Percentiles rank a stretch among this genome's conserved stretches.
phyloP scores from a whole-genome alignment of 352 stramenopile species.

The Phytophthora tentaculata region DNA sequence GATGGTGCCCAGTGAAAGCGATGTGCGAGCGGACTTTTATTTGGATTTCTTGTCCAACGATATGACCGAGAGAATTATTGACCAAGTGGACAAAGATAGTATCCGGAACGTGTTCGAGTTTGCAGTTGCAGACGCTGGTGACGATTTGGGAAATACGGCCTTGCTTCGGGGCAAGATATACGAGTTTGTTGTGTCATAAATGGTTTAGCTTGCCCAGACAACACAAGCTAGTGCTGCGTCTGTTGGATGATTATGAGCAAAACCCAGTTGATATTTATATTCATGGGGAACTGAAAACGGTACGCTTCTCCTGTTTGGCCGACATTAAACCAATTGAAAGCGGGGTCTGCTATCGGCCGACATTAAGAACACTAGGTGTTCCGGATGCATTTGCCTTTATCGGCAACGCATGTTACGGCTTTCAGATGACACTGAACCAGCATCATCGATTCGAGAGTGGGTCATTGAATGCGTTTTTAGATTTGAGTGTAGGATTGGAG shows the following conservation, averaged over 20 bases:
- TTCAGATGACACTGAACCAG: slow-evolving; percentile 22
- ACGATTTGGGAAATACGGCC: slow-evolving; percentile 18
- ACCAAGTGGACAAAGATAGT: slow-evolving; percentile 7
- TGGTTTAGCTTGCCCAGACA: slow-evolving; percentile 17
- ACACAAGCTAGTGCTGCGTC: slow-evolving; percentile 4
- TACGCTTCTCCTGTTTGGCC: slow-evolving; percentile 4
- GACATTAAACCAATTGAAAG: slow-evolving; percentile 6
- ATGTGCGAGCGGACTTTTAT: slow-evolving; percentile 6
- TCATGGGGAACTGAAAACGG: slow-evolving; percentile 11
- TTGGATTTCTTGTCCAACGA: slow-evolving; percentile 19
- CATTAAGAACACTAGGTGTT: slow-evolving; percentile 15
- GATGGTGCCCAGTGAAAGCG: neutral
- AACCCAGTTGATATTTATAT: slow-evolving; percentile 1
- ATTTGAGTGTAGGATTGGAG: neutral
- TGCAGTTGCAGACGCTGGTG: slow-evolving; percentile 3
- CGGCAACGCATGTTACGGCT: slow-evolving; percentile 10
- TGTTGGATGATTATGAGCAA: slow-evolving; percentile 7
- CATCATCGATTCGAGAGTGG: slow-evolving; percentile 1
- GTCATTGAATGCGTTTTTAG: slow-evolving; percentile 9
- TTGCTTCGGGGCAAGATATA: slow-evolving; percentile 18
- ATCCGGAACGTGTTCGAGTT: slow-evolving; percentile 10
- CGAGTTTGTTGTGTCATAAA: slow-evolving; percentile 20
- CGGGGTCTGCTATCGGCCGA: slow-evolving; percentile 6
- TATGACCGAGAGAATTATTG: slow-evolving; percentile 15
- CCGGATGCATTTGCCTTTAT: slow-evolving; percentile 14